Percentiles rank a stretch among this genome's conserved stretches.
These are phyloP conservation scores for Penicillium expansum DNA, from an alignment of 2,329 filamentous ascomycete species.

Conservation along the genomic window DNA sequence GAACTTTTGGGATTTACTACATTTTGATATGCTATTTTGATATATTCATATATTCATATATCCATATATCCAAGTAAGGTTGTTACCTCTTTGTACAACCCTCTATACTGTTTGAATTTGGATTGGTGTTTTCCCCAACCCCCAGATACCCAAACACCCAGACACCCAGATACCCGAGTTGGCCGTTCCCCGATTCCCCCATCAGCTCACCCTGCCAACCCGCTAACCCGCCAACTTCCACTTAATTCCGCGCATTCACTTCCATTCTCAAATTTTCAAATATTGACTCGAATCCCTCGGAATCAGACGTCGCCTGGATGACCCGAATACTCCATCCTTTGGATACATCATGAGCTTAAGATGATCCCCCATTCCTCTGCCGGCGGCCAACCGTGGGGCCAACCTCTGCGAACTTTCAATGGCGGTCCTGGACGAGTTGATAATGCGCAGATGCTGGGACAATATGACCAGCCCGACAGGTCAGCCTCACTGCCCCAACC, in stretches of 20 bases:
- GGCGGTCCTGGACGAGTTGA: slow-evolving; percentile 30
- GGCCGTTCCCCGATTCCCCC: background rate
- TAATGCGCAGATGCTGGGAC: slow-evolving; percentile 22
- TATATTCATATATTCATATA: too few species aligned
- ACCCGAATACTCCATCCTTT: slow-evolving; percentile 23
- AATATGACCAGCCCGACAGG: slow-evolving; percentile 26
- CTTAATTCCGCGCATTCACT: background rate
- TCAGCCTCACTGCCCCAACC: slow-evolving; percentile 25
- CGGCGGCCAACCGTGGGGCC: slow-evolving; percentile 40
- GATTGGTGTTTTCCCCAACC: background rate
- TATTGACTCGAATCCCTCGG: background rate
- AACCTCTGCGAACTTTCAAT: slow-evolving; percentile 34
- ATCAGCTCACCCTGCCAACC: background rate
- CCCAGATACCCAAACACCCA: background rate
- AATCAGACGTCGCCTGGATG: slow-evolving; percentile 19
- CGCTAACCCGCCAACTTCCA: background rate
- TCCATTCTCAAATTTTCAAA: background rate
- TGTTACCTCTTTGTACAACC: background rate
- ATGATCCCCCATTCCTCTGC: slow-evolving; percentile 44
- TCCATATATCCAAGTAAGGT: background rate
- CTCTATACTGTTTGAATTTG: background rate
- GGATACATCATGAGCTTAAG: slow-evolving; percentile 38
- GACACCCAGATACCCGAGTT: slow-evolving; percentile 1
- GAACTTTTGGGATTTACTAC: background rate
- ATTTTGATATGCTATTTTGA: too few species aligned